Percentiles rank a stretch among this genome's conserved stretches.
These are phyloP conservation scores for Harrya chromipes DNA, from an alignment of 768 basidiomycete species.

Conservation along the genomic window DNA sequence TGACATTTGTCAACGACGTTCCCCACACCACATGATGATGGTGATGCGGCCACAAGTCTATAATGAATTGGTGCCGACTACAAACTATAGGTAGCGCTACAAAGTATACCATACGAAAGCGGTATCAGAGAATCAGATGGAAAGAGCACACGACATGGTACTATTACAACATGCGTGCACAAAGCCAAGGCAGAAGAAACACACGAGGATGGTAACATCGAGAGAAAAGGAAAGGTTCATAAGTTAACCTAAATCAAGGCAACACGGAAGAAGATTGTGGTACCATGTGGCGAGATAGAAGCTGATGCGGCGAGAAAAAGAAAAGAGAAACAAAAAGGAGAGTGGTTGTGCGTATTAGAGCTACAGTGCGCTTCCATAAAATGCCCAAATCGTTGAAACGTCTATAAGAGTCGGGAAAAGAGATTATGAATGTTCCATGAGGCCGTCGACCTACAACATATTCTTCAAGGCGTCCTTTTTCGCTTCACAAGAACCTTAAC, in stretches of 20 bases:
- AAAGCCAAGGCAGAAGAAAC: slow-evolving; percentile 1
- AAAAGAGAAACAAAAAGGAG: slow-evolving; percentile 12
- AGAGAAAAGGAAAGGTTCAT: slow-evolving; percentile 14
- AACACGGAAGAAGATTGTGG: slow-evolving; percentile 8
- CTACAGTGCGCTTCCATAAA: slow-evolving; percentile 25
- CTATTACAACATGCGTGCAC: slow-evolving; percentile 26
- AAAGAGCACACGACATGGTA: slow-evolving; percentile 22
- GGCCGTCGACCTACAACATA: slow-evolving; percentile 3
- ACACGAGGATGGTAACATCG: not conserved
- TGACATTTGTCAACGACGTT: too few species aligned
- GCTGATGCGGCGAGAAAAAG: not conserved
- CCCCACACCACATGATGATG: too few species aligned
- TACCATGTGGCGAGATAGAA: not conserved
- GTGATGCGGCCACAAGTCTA: not conserved
- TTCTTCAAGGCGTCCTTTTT: slow-evolving; percentile 2
- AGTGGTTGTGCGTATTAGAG: slow-evolving; percentile 25
- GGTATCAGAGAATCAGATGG: not conserved
- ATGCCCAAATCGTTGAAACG: slow-evolving; percentile 16
- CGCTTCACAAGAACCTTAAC: slow-evolving; percentile 4
- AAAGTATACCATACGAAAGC: too few species aligned
- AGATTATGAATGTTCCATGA: slow-evolving; percentile 12
- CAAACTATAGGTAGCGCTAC: not conserved
- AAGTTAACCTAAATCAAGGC: slow-evolving; percentile 19
- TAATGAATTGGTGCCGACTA: not conserved
- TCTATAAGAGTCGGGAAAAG: slow-evolving; percentile 17